These are phyloP conservation scores for Stereocaulon alpinum DNA, from an alignment of 495 filamentous ascomycete species.

Conservation along the genomic window DNA sequence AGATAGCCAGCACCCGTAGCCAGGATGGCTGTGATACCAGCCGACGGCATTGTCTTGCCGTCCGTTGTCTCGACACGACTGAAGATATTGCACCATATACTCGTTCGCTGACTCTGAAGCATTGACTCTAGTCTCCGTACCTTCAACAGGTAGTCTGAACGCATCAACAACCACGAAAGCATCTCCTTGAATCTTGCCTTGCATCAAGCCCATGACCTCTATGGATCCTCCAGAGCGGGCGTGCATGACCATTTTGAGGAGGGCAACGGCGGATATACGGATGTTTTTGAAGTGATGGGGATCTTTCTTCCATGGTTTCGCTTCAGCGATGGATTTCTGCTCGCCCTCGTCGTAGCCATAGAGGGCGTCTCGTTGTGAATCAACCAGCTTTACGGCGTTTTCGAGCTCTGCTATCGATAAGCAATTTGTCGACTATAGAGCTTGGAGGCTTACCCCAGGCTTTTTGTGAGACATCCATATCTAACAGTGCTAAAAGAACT, in stretches of 20 bases:
- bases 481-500: background rate
- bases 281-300: conserved; percentile 86
- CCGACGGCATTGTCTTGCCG: conserved; percentile 87
- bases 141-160: conserved; percentile 89
- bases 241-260: conserved; percentile 99
- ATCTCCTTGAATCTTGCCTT: conserved; percentile 75
- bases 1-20: conserved; percentile 96
- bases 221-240: conserved; percentile 83
- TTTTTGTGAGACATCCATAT: conserved; percentile 47
- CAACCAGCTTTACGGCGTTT: conserved; percentile 73
- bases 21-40: conserved; percentile 97
- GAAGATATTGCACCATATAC: conserved; percentile 83
- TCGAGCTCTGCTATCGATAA: conserved; percentile 60
- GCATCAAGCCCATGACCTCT: conserved; percentile 98
- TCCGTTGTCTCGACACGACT: conserved; percentile 59
- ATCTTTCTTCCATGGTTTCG: conserved; percentile 72
- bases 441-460: conserved; percentile 43
- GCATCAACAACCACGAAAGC: conserved; percentile 92
- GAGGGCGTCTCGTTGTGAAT: conserved; percentile 78
- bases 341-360: conserved; percentile 65
- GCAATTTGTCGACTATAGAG: conserved; percentile 8
- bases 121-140: conserved; percentile 95
- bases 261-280: conserved; percentile 83
- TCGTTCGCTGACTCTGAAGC: conserved; percentile 92
- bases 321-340: conserved; percentile 46